phyloP scores from a whole-genome alignment of 805 yeast species.

The Yarrowia osloensis region DNA sequence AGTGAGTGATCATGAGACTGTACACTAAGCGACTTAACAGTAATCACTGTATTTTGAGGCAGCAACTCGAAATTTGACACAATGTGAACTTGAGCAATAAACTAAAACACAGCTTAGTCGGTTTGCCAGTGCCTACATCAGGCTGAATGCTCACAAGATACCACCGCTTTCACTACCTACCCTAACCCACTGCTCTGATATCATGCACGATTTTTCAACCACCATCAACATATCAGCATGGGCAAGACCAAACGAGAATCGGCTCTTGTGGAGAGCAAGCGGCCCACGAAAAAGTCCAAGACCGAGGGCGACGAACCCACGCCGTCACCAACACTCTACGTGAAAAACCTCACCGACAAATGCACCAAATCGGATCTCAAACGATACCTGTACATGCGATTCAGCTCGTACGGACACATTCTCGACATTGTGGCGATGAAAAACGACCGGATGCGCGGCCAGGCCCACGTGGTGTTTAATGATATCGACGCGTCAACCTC shows the following conservation, averaged over 20 bases:
- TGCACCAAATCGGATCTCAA: conserved; percentile 42
- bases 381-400: conserved; percentile 43
- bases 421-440: conserved; percentile 44
- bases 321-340: conserved; percentile 43
- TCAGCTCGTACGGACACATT: conserved; percentile 45
- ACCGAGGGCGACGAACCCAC: conserved; percentile 12
- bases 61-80: too few relatives aligned
- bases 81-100: too few relatives aligned
- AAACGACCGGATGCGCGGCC: conserved; percentile 47
- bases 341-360: conserved; percentile 46
- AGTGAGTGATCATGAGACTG: too few relatives aligned
- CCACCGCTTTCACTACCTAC: too few relatives aligned
- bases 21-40: too few relatives aligned
- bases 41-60: too few relatives aligned
- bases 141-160: too few relatives aligned
- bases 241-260: conserved; percentile 5
- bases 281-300: conserved; percentile 7
- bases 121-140: too few relatives aligned
- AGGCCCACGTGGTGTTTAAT: conserved; percentile 46
- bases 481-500: conserved; percentile 38
- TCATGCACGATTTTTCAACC: conserved; percentile 12
- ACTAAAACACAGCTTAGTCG: too few relatives aligned
- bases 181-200: not conserved
- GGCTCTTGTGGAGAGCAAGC: not conserved
- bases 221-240: not conserved